phyloP scores from a whole-genome alignment of 768 basidiomycete genomes.

The Suillus brevipes region DNA sequence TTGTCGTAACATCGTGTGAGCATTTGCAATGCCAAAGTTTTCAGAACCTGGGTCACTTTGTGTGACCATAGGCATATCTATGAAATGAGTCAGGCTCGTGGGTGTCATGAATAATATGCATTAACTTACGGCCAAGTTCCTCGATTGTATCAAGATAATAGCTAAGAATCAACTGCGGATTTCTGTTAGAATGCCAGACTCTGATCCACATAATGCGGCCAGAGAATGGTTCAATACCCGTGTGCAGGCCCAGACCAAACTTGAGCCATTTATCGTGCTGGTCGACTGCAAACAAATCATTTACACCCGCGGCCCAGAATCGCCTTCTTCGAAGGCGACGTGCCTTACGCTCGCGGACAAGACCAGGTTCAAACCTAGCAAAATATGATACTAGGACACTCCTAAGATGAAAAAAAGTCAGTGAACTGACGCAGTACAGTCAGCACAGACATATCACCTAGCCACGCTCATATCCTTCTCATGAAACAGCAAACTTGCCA shows the following conservation, averaged over 20 bases:
- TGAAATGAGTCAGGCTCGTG: background rate
- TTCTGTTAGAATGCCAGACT: constrained; percentile 45
- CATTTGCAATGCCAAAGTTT: constrained; percentile 48
- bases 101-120: background rate
- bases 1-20: constrained; percentile 41
- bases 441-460: constrained; percentile 15
- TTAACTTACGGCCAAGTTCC: constrained; percentile 16
- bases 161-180: constrained; percentile 32
- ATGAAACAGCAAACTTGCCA: constrained; percentile 23
- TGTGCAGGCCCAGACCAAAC: constrained; percentile 40
- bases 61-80: constrained; percentile 40
- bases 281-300: constrained; percentile 37
- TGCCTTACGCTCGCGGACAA: constrained; percentile 15
- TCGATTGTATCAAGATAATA: constrained; percentile 37
- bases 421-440: background rate
- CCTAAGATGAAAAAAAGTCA: constrained; percentile 5
- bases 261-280: constrained; percentile 49
- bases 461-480: constrained; percentile 28
- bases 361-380: constrained; percentile 18
- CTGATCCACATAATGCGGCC: constrained; percentile 37
- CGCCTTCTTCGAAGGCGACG: constrained; percentile 17
- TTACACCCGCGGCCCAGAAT: constrained; percentile 43
- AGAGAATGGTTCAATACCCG: constrained; percentile 37
- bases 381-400: constrained; percentile 9
- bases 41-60: constrained; percentile 46